Evolutionary conservation across 345 rosid genomes (phyloP), one percentile per base, ranked within the genome.

Genomic region (Brassica incana): DNA sequence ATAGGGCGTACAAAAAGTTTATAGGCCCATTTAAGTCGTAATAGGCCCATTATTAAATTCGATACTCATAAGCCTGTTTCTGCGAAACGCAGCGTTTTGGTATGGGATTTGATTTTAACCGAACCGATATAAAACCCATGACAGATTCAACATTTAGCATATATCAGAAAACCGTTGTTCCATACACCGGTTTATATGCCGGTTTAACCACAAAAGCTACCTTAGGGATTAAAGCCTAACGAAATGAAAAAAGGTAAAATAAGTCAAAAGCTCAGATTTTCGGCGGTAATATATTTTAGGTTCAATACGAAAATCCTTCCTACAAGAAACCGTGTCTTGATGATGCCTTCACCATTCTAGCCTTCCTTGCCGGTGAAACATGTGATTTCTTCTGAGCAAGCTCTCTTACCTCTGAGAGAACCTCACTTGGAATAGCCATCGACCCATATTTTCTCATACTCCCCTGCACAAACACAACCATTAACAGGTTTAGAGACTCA

Each of bases 341-440:
- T 72, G 82, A 48, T 50, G 56, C 85, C 80, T 52, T 74, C 67
- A 64, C 76, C 33, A 1, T 74, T 12, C 81, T 62, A 63, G 60
- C 70, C 88, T 88, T 90, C 78, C 77, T 80, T 20, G 83, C 84
- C 58, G 85, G 79, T 7, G 84, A 77, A 61, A 67, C 83, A 82
- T 78, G 85, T 32, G 89, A 82, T 69, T 89, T 88, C 86, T 78
- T 86, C 87, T 90, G 89, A 0, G 93, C 91, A 2, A 95, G 96
- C 86, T 92, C 92, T 76, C 92, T 87, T 29, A 95, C 97, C 61
- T 88, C 85, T 75, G 83, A 83, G 80, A 95, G 71, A 65, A 95
- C 83, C 9, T 89, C 27, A 66, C 77, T 80, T 2, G 99, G 99
- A 72, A 95, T 84, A 0, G 92, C 93, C 77, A 83, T 84, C 1